Base-by-base conservation (phyloP, 2,329 filamentous ascomycete genomes). In the Colletotrichum navitas region DNA sequence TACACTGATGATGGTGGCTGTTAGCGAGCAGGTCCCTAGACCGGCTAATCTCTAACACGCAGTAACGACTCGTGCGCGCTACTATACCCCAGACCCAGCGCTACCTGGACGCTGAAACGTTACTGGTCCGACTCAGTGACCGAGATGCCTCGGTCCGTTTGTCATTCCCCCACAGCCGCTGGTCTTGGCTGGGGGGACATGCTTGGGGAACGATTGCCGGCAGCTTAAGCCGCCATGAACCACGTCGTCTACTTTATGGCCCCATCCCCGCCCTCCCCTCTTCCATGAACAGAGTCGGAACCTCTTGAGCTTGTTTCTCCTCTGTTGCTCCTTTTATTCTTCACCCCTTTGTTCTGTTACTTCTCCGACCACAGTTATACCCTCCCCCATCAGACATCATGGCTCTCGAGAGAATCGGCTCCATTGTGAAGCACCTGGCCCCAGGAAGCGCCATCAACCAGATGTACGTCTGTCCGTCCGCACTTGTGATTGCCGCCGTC, bases 341-440 rank as follows among this genome's bases (percentile, higher is more conserved):
- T 67, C n/a, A 5, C 26, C n/a, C 18, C 5, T 18, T 55, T 55
- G 14, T 34, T 47, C 41, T 32, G n/a, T 54, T 24, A 32, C 43
- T 63, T 36, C 29, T 41, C 29, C 21, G 56, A 36, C 32, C 60
- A 39, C 51, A 24, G 5, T 55, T 55, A 49, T 55, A 56, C 51
- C 49, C 26, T 16, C 11, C 10, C 43, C 8, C 24, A 81, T 86
- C 76, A 54, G 54, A 49, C 62, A 69, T 54, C 77, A 96, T 95
- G 93, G 92, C 94, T 76, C 88, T 91, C 74, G 94, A 97, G 86
- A 91, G 95, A 83, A 91, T 98, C 76, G 92, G 90, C 78, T 95
- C 93, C 75, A 93, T 98, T 78, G 88, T 97, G 78, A 94, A 92
- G 84, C 95, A 98, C 82, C 87, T 98, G 80, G 87, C 92, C 71